Conservation (phyloP, 768 basidiomycete genomes). For the Tricholoma saponaceum region DNA sequence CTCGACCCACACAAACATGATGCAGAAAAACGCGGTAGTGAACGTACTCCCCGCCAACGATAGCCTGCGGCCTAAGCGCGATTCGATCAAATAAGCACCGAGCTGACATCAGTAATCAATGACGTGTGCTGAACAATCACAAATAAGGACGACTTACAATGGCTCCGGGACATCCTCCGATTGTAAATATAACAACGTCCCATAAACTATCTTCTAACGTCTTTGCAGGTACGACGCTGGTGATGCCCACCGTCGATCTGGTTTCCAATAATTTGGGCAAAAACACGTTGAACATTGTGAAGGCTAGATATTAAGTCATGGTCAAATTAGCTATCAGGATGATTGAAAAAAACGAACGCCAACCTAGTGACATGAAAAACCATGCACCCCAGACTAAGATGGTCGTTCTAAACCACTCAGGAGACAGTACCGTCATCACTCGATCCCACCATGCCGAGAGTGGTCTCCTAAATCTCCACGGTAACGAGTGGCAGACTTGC, state of each 20-base stretch:
- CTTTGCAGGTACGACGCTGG: conserved; percentile 26
- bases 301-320: conserved; percentile 41
- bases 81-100: conserved; percentile 82
- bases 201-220: conserved; percentile 62
- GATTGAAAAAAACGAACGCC: conserved; percentile 18
- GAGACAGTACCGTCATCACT: conserved; percentile 63
- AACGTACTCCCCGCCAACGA: conserved; percentile 77
- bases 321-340: neutral
- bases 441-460: conserved; percentile 67
- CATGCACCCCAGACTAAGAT: conserved; percentile 77
- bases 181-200: conserved; percentile 84
- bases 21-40: conserved; percentile 69
- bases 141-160: conserved; percentile 45
- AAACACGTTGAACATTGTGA: conserved; percentile 92
- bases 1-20: conserved; percentile 59
- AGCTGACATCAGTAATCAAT: conserved; percentile 38
- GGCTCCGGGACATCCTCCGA: conserved; percentile 76
- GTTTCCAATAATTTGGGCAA: conserved; percentile 83
- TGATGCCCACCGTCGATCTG: conserved; percentile 23
- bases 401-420: conserved; percentile 76
- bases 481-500: conserved; percentile 40
- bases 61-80: conserved; percentile 60
- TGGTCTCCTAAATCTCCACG: conserved; percentile 53
- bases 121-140: conserved; percentile 2
- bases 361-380: conserved; percentile 75